A percentile compares a stretch with the other conserved stretches of the same genome.
phyloP scores from a whole-genome alignment of 2,329 filamentous ascomycete genomes.

The Hysterium pulicare region DNA sequence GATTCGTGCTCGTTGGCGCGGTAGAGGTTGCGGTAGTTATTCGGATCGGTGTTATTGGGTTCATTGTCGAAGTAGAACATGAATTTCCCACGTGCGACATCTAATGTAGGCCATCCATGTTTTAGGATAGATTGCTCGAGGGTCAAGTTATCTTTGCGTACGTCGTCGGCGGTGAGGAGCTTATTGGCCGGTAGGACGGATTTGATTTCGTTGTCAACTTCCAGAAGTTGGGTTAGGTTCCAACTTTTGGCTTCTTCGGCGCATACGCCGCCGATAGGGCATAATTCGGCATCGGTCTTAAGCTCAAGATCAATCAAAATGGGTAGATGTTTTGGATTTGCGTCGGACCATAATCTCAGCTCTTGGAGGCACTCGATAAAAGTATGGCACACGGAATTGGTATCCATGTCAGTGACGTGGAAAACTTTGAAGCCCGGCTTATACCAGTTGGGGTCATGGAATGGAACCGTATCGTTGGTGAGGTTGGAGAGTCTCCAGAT shows the following conservation, averaged over 20 bases:
- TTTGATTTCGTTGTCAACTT: constrained; percentile 48
- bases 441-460: constrained; percentile 38
- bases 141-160: constrained; percentile 40
- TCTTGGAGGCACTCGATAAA: constrained; percentile 44
- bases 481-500: constrained; percentile 42
- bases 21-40: constrained; percentile 40
- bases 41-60: constrained; percentile 30
- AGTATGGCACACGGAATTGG: constrained; percentile 46
- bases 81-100: constrained; percentile 44
- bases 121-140: constrained; percentile 47
- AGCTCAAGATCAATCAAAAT: constrained; percentile 51
- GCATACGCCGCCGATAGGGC: constrained; percentile 33
- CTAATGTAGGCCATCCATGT: constrained; percentile 49
- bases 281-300: constrained; percentile 41
- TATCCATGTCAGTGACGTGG: constrained; percentile 51
- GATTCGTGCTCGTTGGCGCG: constrained; percentile 28
- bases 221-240: constrained; percentile 43
- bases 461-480: constrained; percentile 37
- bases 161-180: constrained; percentile 48
- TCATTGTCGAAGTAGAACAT: constrained; percentile 54
- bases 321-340: constrained; percentile 44
- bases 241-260: constrained; percentile 42
- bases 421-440: constrained; percentile 49
- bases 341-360: constrained; percentile 46
- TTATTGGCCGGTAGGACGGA: constrained; percentile 39